phyloP scores from a whole-genome alignment of 495 filamentous ascomycete genomes.

The Aspergillus funiculosus region DNA sequence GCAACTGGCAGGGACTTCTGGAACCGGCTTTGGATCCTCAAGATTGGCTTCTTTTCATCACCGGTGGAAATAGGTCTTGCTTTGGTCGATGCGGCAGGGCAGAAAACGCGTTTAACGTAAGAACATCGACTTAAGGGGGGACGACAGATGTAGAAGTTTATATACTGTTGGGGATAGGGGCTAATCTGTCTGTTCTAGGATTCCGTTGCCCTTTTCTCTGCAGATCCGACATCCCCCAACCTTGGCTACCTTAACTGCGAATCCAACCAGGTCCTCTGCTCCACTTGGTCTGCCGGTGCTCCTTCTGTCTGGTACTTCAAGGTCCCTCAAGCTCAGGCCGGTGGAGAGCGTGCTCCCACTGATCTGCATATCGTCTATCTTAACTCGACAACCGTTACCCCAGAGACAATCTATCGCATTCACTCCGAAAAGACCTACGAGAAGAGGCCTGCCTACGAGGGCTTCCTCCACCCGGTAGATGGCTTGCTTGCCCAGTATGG shows the following conservation, averaged over 20 bases:
- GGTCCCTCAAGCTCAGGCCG: conserved; percentile 53
- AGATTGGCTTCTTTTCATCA: conserved; percentile 77
- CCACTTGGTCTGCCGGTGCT: conserved; percentile 67
- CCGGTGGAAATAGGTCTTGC: conserved; percentile 85
- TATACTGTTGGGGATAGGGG: background rate
- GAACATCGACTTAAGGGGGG: conserved; percentile 14
- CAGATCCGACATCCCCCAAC: conserved; percentile 59
- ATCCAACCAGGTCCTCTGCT: conserved; percentile 69
- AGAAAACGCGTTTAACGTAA: conserved; percentile 53
- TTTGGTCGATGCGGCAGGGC: conserved; percentile 55
- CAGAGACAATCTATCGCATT: conserved; percentile 57
- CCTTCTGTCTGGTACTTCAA: conserved; percentile 69
- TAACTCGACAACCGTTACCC: conserved; percentile 60
- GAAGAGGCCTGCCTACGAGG: conserved; percentile 54
- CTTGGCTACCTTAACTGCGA: conserved; percentile 78
- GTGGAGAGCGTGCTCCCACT: conserved; percentile 35
- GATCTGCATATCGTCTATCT: conserved; percentile 53
- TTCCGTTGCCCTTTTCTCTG: conserved; percentile 61
- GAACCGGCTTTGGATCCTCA: conserved; percentile 57
- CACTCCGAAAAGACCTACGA: conserved; percentile 57
- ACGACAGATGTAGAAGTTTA: background rate
- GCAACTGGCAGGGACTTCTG: conserved; percentile 68
- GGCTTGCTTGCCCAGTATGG: conserved; percentile 61
- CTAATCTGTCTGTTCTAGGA: conserved; percentile 40
- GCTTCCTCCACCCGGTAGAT: conserved; percentile 75